phyloP scores from a whole-genome alignment of 1,139 yeast genomes.

The Candida mesenterica region DNA sequence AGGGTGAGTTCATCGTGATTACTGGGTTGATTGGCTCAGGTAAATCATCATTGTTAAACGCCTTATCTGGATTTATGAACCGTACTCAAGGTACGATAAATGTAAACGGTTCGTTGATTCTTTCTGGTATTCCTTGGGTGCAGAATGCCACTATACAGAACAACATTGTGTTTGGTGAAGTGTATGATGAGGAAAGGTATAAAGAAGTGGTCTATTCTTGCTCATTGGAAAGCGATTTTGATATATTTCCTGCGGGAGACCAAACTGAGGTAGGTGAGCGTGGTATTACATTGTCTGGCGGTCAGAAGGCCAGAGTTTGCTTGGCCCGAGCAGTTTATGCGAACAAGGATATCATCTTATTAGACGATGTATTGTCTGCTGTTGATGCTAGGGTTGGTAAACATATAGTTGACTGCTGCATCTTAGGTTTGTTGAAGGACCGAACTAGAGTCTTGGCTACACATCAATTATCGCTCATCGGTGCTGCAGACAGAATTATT shows the following conservation, averaged over 20 bases:
- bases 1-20: slow-evolving; percentile 63
- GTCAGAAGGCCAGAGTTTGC: slow-evolving; percentile 86
- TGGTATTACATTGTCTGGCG: slow-evolving; percentile 90
- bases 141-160: slow-evolving; percentile 78
- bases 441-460: slow-evolving; percentile 81
- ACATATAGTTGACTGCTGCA: slow-evolving; percentile 71
- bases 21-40: slow-evolving; percentile 75
- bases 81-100: slow-evolving; percentile 46
- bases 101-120: slow-evolving; percentile 42
- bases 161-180: slow-evolving; percentile 70
- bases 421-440: slow-evolving; percentile 53
- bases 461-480: slow-evolving; percentile 73
- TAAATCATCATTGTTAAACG: slow-evolving; percentile 60
- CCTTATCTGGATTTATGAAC: slow-evolving; percentile 62
- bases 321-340: slow-evolving; percentile 85
- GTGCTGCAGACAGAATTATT: slow-evolving; percentile 65
- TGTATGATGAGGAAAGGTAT: slow-evolving; percentile 55
- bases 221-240: slow-evolving; percentile 66
- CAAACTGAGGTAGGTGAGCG: slow-evolving; percentile 87
- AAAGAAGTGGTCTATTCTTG: slow-evolving; percentile 60
- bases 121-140: slow-evolving; percentile 71
- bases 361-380: slow-evolving; percentile 88
- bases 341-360: slow-evolving; percentile 57
- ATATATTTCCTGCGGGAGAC: slow-evolving; percentile 77
- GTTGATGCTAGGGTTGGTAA: slow-evolving; percentile 91